Conservation (phyloP, 352 stramenopile species). For the Globisporangium echinulatum region DNA sequence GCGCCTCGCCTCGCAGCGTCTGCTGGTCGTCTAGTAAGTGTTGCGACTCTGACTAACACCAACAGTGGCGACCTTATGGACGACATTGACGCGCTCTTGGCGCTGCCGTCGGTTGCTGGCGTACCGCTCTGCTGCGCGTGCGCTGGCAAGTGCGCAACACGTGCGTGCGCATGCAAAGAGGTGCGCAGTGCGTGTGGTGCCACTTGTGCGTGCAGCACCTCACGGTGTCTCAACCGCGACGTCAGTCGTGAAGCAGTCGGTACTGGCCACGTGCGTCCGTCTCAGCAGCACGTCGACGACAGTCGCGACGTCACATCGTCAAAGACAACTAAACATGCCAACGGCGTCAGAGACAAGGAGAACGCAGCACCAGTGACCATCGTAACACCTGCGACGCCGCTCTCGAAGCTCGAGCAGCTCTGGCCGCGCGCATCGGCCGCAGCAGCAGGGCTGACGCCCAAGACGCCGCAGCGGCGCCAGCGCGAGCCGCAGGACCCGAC, state of each 20-base stretch:
- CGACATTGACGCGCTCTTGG: conserved; percentile 52
- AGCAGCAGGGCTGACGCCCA: background rate
- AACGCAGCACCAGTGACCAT: conserved; percentile 6
- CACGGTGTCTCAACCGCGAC: conserved; percentile 49
- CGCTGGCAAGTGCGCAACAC: conserved; percentile 70
- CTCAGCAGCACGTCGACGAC: background rate
- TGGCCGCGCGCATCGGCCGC: background rate
- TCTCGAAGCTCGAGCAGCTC: conserved; percentile 10
- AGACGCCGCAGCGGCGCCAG: background rate
- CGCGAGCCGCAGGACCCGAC: background rate
- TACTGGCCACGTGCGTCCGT: background rate
- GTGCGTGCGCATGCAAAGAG: conserved; percentile 55
- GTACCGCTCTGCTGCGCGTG: conserved; percentile 49
- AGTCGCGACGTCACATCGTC: too few species aligned
- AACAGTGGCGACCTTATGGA: conserved; percentile 24
- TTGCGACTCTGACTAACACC: background rate
- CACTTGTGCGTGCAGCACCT: conserved; percentile 48
- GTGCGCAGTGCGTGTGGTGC: conserved; percentile 30
- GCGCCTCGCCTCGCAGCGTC: too few species aligned
- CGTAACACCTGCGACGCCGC: background rate
- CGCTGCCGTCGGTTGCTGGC: conserved; percentile 21
- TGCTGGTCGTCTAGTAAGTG: background rate
- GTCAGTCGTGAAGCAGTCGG: background rate
- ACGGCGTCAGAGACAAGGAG: conserved; percentile 14
- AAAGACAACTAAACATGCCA: background rate